Base-by-base conservation (phyloP, 495 filamentous ascomycete species). In the Delitschia confertaspora region DNA sequence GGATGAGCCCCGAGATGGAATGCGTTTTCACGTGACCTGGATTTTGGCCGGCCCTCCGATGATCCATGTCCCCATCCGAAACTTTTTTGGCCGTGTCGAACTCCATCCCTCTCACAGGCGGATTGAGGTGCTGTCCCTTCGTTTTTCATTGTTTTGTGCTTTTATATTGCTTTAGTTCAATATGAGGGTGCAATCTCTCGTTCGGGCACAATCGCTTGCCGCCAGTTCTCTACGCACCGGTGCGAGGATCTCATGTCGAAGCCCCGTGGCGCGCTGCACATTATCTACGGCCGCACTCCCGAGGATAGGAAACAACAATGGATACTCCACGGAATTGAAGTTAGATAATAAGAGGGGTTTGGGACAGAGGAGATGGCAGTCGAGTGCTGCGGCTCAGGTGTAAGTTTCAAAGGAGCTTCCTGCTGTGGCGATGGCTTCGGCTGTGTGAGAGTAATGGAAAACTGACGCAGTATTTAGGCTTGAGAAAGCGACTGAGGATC, bases 401-500 rank as follows among this genome's bases (percentile, higher is more conserved):
- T 73, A 59, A 52, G 68, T 57, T 11, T 57, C 14, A n/a, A n/a
- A n/a, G n/a, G n/a, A n/a, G n/a, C 35, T 31, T 19, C 10, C 45
- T 11, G 39, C 16, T 33, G 2, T 4, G 36, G 17, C 8, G n/a
- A 20, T 17, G 20, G 13, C 16, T 31, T 31, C 43, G 21, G 6
- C 11, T 6, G n/a, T 25, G 11, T 19, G 18, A 23, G 14, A 22
- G 25, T 35, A 42, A 56, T 51, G 32, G 36, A 38, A 22, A 16
- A 31, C 47, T 51, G 23, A 51, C 45, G 41, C n/a, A 14, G 18
- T 26, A 10, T 19, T 9, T 49, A 74, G 70, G 23, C 58, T 79
- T 39, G 78, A 83, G 57, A 69, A 79, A 60, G 80, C 79, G 10
- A 65, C 69, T n/a, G 69, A 69, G 13, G 70, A 73, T 40, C 78